Evolutionary conservation across 164 flowering plant species (phyloP), one percentile per base, ranked within the genome.

Genomic region (Dillenia turbinata): DNA sequence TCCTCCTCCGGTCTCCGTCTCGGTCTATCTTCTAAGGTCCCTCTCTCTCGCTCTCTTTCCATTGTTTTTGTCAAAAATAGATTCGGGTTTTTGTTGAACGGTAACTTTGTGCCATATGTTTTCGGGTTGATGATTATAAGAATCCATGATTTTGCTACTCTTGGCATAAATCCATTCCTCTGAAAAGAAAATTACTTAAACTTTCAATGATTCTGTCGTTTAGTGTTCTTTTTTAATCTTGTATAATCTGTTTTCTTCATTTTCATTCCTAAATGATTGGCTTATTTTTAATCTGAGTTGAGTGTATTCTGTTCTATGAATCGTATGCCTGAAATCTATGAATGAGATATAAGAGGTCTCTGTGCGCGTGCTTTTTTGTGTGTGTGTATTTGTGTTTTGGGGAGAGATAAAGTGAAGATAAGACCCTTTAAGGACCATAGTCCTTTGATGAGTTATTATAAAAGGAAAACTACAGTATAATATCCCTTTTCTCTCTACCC

Each of bases 1-100:
- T 83, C 97, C 9, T 84, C 88, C 17, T 75, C 87, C 11, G 87
- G 87, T 45, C 85, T 81, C 52, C 76, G 73, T 16, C 57, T 81
- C 46, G 54, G 77, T 54, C 81, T 74, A 75, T 78, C 96, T 22
- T 80, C 83, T 12, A 86, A 85, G 87, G 88, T 85, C 57, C 66
- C 71, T 17, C 12, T 64, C n/a, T 11, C 40, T 15, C 13, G 2
- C 40, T 45, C 61, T 44, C 19, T 15, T 15, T 44, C 9, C 46
- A 8, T 47, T 24, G n/a, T 5, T 19, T 51, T 15, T 44, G 10
- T 62, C 57, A 46, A 48, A 33, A 15, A 16, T 12, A 45, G 56
- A 16, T 50, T 62, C 60, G 51, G 19, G 54, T 60, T 60, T 64
- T 55, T 49, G 19, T 51, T 44, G 49, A n/a, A 19, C 24, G 47